Evolutionary conservation across 1,139 yeast species (phyloP), one percentile per base, ranked within the genome.

Genomic region (Hemisphaericaspora xylofermentans): DNA sequence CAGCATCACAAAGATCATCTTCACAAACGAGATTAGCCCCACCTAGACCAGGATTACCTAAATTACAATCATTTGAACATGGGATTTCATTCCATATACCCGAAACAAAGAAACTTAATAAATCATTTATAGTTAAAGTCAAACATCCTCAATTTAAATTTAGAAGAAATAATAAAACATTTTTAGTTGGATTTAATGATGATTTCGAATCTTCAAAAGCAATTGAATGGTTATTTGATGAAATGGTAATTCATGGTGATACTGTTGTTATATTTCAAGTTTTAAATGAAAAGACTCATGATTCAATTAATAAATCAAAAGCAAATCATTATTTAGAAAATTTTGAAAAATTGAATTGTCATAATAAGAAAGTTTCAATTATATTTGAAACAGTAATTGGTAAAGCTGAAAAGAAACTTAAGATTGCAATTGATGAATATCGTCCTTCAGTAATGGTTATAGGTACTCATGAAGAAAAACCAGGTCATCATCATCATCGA

Each of bases 371-470:
- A 48, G 66, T 78, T 4, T 71, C 82, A 16, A 57, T 84, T 10
- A 77, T 80, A 27, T 72, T 76, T 44, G 89, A 84, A 55, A 68
- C 78, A 26, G 79, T 76, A 14, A 72, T 82, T 18, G 89, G 89
- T 1, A 79, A 78, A 47, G 82, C 82, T 2, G 77, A 77, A 44
- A 75, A 73, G 47, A 58, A 72, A 52, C 66, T 84, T 41, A 76
- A 76, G 43, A 64, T 68, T 19, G 82, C 84, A 43, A 71, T 78
- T 25, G 67, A 71, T 35, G 85, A 82, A 44, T 83, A 81, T 56
- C 76, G 76, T 41, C 89, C 89, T 2, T 72, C 80, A 6, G 71
- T 82, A 64, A 71, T 84, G 68, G 70, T 82, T 16, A 82, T 84
- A 26, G 91, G 91, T 1, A 72, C 80, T 2, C 82, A 80, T 37